Evolutionary conservation across 345 rosid genomes (phyloP), one percentile per base, ranked within the genome.

Genomic region (Eucalyptus victrix): DNA sequence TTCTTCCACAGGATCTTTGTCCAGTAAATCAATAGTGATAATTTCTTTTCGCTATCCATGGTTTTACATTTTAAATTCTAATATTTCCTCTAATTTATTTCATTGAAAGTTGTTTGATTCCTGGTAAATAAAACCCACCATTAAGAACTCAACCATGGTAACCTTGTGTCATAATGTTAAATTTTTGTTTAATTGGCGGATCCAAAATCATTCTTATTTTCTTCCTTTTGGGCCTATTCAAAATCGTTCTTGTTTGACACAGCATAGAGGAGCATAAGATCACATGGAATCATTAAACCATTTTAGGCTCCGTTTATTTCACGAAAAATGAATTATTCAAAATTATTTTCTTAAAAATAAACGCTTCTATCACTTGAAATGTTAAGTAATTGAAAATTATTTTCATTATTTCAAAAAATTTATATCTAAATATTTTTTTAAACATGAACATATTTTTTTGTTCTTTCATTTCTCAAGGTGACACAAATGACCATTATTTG

Each of bases 351-450:
- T 24, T 56, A 24, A 56, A 56, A 24, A 23, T 24, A 23, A 56
- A 23, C 1, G 0, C 13, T 56, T 24, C 1, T 56, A 23, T 56
- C 6, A 0, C 62, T 56, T 24, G 30, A 56, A 56, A 23, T 56
- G 3, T 9, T 56, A 4, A 24, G 62, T 56, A 23, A 56, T 56
- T 56, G 6, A 56, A 56, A 56, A 56, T 23, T 56, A 24, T 56
- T 56, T 56, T 56, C 62, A 56, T 24, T 24, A 56, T 24, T 23
- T 4, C 1, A 24, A 56, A 56, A 9, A 56, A 24, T 2, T 4
- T 23, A 56, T 23, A 56, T 24, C 3, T 24, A 24, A 56, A 56
- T 56, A 56, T 56, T 56, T 23, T 23, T 5, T 10, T 0, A 24
- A 56, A 56, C 30, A 24, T 5, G 3, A 56, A 9, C 4, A 56